These are phyloP conservation scores for Kurtzmaniella quercitrusa DNA, from an alignment of 1,139 yeast species.

Conservation along the genomic window DNA sequence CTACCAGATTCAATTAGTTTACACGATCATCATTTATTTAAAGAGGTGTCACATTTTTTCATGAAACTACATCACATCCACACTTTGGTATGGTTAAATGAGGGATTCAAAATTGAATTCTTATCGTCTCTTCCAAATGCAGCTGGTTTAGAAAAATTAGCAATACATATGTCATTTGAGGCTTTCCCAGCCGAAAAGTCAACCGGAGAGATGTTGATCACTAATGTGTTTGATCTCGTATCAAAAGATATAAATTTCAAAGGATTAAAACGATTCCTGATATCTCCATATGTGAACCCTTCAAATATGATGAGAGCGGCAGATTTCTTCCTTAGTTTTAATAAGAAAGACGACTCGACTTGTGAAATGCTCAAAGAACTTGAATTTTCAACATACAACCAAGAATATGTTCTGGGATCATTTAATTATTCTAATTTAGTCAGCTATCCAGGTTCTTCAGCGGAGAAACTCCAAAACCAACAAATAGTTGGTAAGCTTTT, in stretches of 20 bases:
- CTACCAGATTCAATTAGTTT: slow-evolving; percentile 36
- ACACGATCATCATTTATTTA: slow-evolving; percentile 19
- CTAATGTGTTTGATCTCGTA: not conserved
- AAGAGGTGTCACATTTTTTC: slow-evolving; percentile 18
- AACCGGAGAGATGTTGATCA: not conserved
- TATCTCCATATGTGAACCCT: not conserved
- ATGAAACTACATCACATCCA: slow-evolving; percentile 16
- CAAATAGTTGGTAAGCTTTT: slow-evolving; percentile 13
- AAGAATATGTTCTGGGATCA: not conserved
- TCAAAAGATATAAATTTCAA: slow-evolving; percentile 16
- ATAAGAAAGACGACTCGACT: not conserved
- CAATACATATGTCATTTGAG: not conserved
- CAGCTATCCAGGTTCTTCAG: not conserved
- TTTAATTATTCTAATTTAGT: not conserved
- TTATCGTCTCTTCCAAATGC: slow-evolving; percentile 20
- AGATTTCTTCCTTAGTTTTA: not conserved
- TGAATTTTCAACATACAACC: not conserved
- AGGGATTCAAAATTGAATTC: slow-evolving; percentile 28
- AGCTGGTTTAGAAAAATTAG: slow-evolving; percentile 15
- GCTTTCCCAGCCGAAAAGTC: not conserved
- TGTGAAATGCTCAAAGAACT: not conserved
- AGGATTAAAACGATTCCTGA: slow-evolving; percentile 21
- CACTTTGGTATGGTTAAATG: slow-evolving; percentile 31
- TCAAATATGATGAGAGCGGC: not conserved
- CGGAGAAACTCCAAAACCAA: slow-evolving; percentile 9